phyloP scores from a whole-genome alignment of 257 asterid genomes.

The Solanum pimpinellifolium region DNA sequence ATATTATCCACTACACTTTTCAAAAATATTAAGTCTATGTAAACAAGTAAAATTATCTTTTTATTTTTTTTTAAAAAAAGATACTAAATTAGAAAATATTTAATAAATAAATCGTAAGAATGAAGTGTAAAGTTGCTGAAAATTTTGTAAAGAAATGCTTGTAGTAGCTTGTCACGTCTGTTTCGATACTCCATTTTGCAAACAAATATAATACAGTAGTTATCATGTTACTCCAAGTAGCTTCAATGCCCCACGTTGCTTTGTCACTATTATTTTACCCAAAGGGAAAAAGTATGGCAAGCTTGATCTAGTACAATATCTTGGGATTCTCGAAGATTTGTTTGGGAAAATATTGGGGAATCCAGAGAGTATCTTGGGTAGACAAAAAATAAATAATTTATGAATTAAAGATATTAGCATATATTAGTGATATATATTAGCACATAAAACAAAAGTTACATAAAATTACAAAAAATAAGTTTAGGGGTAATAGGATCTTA shows the following conservation, averaged over 20 bases:
- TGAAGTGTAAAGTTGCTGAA: neutral
- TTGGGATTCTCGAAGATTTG: neutral
- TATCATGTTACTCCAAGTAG: neutral
- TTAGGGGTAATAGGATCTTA: too few species aligned
- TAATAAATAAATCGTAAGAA: too few species aligned
- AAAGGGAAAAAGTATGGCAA: neutral
- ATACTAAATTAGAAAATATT: too few species aligned
- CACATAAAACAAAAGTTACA: too few species aligned
- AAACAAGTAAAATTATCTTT: too few species aligned
- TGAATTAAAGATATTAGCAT: too few species aligned
- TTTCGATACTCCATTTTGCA: neutral
- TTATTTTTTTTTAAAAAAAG: too few species aligned
- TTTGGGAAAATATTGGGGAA: neutral
- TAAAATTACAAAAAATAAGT: too few species aligned
- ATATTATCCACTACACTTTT: neutral
- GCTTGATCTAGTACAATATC: neutral
- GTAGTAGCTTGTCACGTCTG: neutral
- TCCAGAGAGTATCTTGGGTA: neutral
- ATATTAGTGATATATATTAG: too few species aligned
- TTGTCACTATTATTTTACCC: neutral
- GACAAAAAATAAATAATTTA: neutral
- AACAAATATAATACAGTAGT: neutral
- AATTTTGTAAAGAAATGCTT: neutral
- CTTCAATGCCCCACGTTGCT: neutral
- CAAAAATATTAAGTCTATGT: too few species aligned